phyloP scores from a whole-genome alignment of 352 stramenopile species.

The Phytopythium kandeliae region DNA sequence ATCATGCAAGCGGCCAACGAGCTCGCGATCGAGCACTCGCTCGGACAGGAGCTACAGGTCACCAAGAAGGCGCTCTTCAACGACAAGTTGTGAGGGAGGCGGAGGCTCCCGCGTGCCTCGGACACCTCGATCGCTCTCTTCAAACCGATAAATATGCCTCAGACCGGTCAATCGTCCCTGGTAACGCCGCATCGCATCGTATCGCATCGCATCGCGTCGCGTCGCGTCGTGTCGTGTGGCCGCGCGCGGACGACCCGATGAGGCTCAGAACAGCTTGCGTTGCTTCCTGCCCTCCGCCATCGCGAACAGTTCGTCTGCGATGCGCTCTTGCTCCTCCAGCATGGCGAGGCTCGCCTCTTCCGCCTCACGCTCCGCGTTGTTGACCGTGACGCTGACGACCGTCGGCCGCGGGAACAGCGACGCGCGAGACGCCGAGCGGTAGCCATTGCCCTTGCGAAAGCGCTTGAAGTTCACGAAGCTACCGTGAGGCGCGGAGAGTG shows the following conservation, averaged over 20 bases:
- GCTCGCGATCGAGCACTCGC: slow-evolving; percentile 78
- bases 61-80: slow-evolving; percentile 85
- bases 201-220: no score
- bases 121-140: not conserved
- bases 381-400: slow-evolving; percentile 52
- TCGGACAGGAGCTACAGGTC: slow-evolving; percentile 77
- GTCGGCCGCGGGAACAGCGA: slow-evolving; percentile 53
- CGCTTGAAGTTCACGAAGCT: slow-evolving; percentile 68
- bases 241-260: not conserved
- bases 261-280: slow-evolving; percentile 37
- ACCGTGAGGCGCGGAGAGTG: not conserved
- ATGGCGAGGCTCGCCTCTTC: slow-evolving; percentile 56
- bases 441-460: slow-evolving; percentile 77
- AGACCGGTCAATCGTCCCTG: not conserved
- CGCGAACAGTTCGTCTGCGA: slow-evolving; percentile 80
- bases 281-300: slow-evolving; percentile 60
- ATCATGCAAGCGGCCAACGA: slow-evolving; percentile 84
- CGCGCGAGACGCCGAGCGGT: slow-evolving; percentile 22
- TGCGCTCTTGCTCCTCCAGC: slow-evolving; percentile 76
- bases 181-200: no score
- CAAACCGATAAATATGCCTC: slow-evolving; percentile 6
- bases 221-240: no score
- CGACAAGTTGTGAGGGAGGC: slow-evolving; percentile 42
- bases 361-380: slow-evolving; percentile 51
- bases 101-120: no score